Percentiles rank a stretch among this genome's conserved stretches.
Evolutionary conservation across 495 filamentous ascomycete genomes (phyloP).

Genomic region (Xylaria castorea): DNA sequence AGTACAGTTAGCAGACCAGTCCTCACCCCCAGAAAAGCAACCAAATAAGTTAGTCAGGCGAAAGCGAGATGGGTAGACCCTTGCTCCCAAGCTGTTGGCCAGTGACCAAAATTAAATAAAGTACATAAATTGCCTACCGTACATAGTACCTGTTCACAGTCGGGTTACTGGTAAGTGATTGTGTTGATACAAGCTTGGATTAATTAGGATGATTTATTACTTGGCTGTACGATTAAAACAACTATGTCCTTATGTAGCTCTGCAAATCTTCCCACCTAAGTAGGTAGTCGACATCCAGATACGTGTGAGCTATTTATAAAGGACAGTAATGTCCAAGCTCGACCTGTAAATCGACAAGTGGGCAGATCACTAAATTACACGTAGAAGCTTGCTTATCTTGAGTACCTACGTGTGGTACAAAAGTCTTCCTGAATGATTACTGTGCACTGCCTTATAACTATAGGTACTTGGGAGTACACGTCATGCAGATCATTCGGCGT

Average conservation of each 20-base stretch:
- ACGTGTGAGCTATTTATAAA: constrained; percentile 1
- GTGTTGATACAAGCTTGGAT: neutral
- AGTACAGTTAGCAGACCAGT: neutral
- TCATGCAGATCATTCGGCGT: neutral
- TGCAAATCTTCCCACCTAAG: neutral
- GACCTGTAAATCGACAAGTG: neutral
- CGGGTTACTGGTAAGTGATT: neutral
- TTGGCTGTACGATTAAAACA: neutral
- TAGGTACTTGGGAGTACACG: neutral
- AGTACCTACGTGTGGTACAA: neutral
- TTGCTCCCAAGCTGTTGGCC: neutral
- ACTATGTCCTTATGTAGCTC: neutral
- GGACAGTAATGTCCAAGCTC: neutral
- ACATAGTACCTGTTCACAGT: neutral
- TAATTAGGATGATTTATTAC: neutral
- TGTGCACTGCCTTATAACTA: neutral
- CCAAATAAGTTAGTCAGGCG: neutral
- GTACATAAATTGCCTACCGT: neutral
- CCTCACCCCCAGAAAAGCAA: neutral
- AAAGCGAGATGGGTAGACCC: neutral
- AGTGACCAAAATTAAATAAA: neutral
- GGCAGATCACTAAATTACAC: constrained; percentile 1
- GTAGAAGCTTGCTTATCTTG: too few species aligned
- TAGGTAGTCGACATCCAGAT: neutral
- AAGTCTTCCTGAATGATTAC: neutral